Conservation (phyloP, 2,329 filamentous ascomycete species). For the Fusarium dimerum region DNA sequence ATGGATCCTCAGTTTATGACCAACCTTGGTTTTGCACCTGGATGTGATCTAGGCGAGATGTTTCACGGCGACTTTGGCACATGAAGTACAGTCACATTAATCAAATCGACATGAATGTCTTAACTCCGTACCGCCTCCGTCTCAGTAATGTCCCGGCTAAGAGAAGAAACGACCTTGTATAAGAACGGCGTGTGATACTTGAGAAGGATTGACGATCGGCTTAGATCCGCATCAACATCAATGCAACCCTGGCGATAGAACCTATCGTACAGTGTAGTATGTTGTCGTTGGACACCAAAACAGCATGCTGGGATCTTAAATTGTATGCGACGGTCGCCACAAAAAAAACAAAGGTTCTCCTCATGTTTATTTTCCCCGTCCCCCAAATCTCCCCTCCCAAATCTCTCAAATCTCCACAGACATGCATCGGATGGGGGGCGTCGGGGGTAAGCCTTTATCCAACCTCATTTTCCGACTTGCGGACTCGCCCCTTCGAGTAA, state of each 20-base stretch:
- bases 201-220: too few species aligned
- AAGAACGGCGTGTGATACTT: too few species aligned
- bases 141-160: neutral
- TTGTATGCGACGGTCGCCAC: too few species aligned
- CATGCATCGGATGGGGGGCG: conserved; percentile 9
- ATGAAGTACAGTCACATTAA: conserved; percentile 24
- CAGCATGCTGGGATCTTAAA: too few species aligned
- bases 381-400: too few species aligned
- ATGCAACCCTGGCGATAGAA: too few species aligned
- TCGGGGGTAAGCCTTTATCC: conserved; percentile 27
- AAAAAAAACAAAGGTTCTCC: too few species aligned
- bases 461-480: neutral
- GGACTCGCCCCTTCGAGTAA: conserved; percentile 1
- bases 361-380: too few species aligned
- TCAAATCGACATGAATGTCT: conserved; percentile 4
- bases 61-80: conserved; percentile 41
- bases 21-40: conserved; percentile 65
- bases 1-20: conserved; percentile 66
- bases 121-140: conserved; percentile 3
- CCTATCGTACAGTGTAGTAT: too few species aligned
- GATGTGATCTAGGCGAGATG: conserved; percentile 59
- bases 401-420: conserved; percentile 9
- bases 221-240: too few species aligned
- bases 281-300: too few species aligned
- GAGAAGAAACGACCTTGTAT: neutral